These are phyloP conservation scores for Starmera stellimalicola DNA, from an alignment of 1,139 yeast species.

Conservation along the genomic window DNA sequence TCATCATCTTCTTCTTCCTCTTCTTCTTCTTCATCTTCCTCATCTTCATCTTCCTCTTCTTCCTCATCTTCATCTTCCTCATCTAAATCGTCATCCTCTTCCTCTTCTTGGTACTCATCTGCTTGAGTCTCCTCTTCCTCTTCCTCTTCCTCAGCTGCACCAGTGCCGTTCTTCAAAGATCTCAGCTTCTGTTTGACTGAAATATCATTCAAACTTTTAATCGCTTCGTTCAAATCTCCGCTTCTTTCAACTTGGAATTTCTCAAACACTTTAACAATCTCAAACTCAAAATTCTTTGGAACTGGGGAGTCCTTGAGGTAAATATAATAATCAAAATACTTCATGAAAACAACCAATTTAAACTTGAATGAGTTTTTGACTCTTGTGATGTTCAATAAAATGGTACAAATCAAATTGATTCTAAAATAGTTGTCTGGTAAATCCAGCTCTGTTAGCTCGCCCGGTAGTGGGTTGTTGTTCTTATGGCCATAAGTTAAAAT, in stretches of 20 bases:
- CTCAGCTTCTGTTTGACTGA: slow-evolving; percentile 2
- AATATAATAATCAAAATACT: slow-evolving; percentile 68
- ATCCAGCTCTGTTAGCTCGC: slow-evolving; percentile 38
- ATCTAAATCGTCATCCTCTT: slow-evolving; percentile 14
- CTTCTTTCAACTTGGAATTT: slow-evolving; percentile 30
- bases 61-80: slow-evolving; percentile 15
- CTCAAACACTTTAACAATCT: slow-evolving; percentile 36
- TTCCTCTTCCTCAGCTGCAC: slow-evolving; percentile 18
- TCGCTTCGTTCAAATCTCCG: slow-evolving; percentile 32
- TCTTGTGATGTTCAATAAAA: slow-evolving; percentile 21
- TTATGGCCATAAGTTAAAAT: slow-evolving; percentile 64
- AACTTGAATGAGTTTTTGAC: slow-evolving; percentile 16
- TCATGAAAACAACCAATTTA: slow-evolving; percentile 38
- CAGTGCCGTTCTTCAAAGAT: slow-evolving; percentile 7
- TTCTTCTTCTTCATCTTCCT: slow-evolving; percentile 13
- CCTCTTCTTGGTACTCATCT: slow-evolving; percentile 19
- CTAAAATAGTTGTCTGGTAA: slow-evolving; percentile 64
- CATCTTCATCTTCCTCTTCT: slow-evolving; percentile 9
- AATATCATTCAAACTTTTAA: slow-evolving; percentile 25
- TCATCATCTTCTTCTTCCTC: slow-evolving; percentile 16
- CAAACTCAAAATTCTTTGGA: slow-evolving; percentile 57
- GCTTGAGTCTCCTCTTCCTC: slow-evolving; percentile 19
- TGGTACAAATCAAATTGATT: slow-evolving; percentile 41
- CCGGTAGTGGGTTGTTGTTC: slow-evolving; percentile 49
- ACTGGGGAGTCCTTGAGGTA: slow-evolving; percentile 54